Base-by-base conservation (phyloP, 2,329 filamentous ascomycete genomes). In the Claviceps arundinis region DNA sequence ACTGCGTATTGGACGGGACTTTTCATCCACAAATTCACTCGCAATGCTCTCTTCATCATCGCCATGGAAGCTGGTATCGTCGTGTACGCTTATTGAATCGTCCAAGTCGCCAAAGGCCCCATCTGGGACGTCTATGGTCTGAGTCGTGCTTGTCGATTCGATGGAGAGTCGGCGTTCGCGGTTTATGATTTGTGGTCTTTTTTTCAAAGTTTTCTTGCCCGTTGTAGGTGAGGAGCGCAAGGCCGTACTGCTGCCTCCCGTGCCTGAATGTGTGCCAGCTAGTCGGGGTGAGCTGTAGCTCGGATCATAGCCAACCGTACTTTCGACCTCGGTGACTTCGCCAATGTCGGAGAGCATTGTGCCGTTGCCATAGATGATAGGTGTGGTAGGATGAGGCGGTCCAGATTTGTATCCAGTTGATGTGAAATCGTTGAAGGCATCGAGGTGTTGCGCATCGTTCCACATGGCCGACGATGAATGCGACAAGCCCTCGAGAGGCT, bases 281-380 rank as follows among this genome's bases (percentile, higher is more conserved):
- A 65, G 53, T 51, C 64, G 59, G 55, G 66, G 62, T 54, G 70
- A 64, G 47, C 67, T 65, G 34, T 66, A 65, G 8, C 71, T 67
- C 8, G 68, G 67, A 5, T 65, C 64, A 42, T 59, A 68, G 37
- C 75, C 76, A 6, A 67, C 66, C 5, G 70, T 74, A 55, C 73
- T 75, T 58, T 77, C 73, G n/a, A 68, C 73, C 63, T 77, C 73
- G 45, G 74, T 76, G 40, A 78, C 74, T 64, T 78, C 73, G 17
- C 75, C 73, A 65, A 84, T 84, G 62, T 84, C 81, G 5, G 80
- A 84, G 45, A 84, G 64, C 80, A 84, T 84, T 44, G 81, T 84
- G 45, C 81, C 81, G 58, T 84, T 84, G 50, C 81, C 81, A 57
- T 84, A 84, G 56, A 84, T 83, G 55, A 84, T 84, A 7, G 81